Evolutionary conservation across 2,329 filamentous ascomycete genomes (phyloP), one percentile per base, ranked within the genome.

Genomic region (Diplodia intermedia): DNA sequence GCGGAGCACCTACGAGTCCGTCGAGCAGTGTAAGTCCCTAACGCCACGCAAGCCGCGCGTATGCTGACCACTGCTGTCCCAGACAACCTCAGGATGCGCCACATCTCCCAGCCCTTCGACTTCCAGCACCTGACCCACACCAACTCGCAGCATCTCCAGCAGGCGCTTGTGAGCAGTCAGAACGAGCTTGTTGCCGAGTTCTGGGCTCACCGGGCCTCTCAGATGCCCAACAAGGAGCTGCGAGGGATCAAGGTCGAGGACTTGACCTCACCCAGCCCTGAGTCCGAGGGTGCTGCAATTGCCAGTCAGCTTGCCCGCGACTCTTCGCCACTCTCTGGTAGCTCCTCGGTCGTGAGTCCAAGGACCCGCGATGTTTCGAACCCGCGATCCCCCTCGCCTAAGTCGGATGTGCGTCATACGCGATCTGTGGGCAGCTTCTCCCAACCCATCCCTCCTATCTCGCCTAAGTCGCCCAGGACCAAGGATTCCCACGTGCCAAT

Each of bases 41-140:
- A 18, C 38, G 20, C 8, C 33, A 6, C n/a, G 29, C 47, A 43
- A 31, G 62, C 49, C 54, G 29, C 53, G 18, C 38, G 26, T 26
- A 2, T 61, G 43, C 67, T 73, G 56, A 71, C 67, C 70, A 62
- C 65, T 68, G 14, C 38, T 29, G 52, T 50, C 65, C 29, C 31
- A 68, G 66, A 57, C 60, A 60, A 56, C 52, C 66, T 68, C 40
- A 54, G 66, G 40, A 78, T 75, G 65, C 71, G 73, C 60, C 75
- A 74, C 68, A 89, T 89, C 65, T 90, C 88, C 0, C 83, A 83
- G 68, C 88, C 88, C 1, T 90, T 88, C 75, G 86, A 88, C 72
- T 90, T 90, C 73, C 86, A 89, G 70, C 88, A 89, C 72, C 76
- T 90, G 65, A 86, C 86, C 43, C 87, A 89, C 73, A 87, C 86